phyloP scores from a whole-genome alignment of 225 moss, liverwort and hornwort species.

The Lunularia cruciata region DNA sequence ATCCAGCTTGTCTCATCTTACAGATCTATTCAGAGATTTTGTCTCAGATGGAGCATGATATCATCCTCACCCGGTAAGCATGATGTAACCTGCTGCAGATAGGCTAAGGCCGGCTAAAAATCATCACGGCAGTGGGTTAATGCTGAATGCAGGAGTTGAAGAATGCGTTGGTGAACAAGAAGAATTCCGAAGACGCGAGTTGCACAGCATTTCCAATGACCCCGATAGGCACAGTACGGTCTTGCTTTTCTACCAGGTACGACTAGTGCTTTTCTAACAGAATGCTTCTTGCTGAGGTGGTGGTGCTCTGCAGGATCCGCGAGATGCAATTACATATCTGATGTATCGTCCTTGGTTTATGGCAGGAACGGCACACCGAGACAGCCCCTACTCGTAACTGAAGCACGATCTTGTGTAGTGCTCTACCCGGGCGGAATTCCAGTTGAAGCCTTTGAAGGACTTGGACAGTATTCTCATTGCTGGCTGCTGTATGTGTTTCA shows the following conservation, averaged over 20 bases:
- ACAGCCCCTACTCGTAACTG: constrained; percentile 82
- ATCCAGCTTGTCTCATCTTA: neutral
- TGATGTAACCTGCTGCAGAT: constrained; percentile 39
- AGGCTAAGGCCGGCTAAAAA: constrained; percentile 30
- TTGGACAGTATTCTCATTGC: constrained; percentile 90
- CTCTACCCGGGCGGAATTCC: constrained; percentile 85
- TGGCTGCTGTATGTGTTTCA: constrained; percentile 99
- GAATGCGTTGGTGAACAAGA: constrained; percentile 71
- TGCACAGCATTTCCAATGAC: constrained; percentile 82
- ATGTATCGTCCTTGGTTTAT: neutral
- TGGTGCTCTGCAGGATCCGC: neutral
- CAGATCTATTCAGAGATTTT: neutral
- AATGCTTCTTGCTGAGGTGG: neutral
- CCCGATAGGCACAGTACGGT: constrained; percentile 87
- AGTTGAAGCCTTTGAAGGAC: constrained; percentile 85
- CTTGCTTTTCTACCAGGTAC: constrained; percentile 96
- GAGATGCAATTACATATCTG: neutral
- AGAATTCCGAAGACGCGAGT: constrained; percentile 64
- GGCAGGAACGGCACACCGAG: constrained; percentile 91
- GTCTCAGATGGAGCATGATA: constrained; percentile 10
- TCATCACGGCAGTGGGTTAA: constrained; percentile 29
- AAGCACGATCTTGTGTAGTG: constrained; percentile 84
- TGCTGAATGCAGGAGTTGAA: constrained; percentile 78
- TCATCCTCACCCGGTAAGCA: constrained; percentile 23
- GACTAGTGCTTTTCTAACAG: neutral